A percentile compares a stretch with the other conserved stretches of the same genome.
These are phyloP conservation scores for Mucor velutinosus DNA, from an alignment of 371 early-diverging fungal species.

Conservation along the genomic window DNA sequence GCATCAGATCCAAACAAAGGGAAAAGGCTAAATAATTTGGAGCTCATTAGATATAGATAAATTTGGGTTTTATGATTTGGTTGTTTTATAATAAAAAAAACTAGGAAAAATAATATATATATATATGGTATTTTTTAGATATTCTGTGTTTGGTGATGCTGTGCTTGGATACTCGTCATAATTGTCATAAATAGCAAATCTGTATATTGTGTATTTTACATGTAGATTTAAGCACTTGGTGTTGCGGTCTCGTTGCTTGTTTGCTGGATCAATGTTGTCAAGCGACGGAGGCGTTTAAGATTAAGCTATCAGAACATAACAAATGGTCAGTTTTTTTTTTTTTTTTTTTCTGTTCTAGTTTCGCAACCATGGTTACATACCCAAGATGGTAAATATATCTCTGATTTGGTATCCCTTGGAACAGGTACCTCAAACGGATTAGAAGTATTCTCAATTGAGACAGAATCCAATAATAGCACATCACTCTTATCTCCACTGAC, in stretches of 20 bases:
- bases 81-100: not conserved
- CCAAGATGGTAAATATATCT: conserved; percentile 64
- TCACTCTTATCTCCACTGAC: conserved; percentile 88
- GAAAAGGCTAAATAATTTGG: not conserved
- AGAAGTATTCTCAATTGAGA: conserved; percentile 73
- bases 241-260: not conserved
- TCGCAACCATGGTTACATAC: conserved; percentile 20
- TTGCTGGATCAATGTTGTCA: conserved; percentile 26
- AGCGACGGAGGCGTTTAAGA: conserved; percentile 41
- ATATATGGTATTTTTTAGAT: not conserved
- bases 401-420: conserved; percentile 55
- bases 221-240: not conserved
- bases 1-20: not conserved
- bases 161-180: not conserved
- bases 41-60: not conserved
- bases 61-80: not conserved
- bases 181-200: not conserved
- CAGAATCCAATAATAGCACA: conserved; percentile 84
- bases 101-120: not conserved
- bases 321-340: conserved; percentile 1
- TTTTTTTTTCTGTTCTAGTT: not conserved
- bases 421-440: conserved; percentile 64
- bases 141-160: not conserved
- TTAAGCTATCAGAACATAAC: conserved; percentile 19
- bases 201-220: not conserved